Evolutionary conservation across 2,329 filamentous ascomycete species (phyloP), one percentile per base, ranked within the genome.

Genomic region (Claviceps monticola): DNA sequence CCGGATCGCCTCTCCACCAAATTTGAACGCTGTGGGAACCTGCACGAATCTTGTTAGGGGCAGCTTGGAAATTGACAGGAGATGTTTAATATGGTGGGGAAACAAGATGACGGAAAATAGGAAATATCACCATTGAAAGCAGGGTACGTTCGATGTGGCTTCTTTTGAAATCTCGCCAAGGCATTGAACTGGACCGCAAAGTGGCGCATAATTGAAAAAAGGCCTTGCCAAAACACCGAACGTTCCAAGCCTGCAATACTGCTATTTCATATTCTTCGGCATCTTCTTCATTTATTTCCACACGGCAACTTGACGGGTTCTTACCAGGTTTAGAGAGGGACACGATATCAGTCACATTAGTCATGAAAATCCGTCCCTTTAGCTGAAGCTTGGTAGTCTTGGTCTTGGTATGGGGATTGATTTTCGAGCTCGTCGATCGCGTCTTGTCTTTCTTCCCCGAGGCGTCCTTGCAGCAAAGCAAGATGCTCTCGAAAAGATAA

Each of bases 361-460:
- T 89, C 90, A 98, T 97, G 71, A 96, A 97, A 61, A 98, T 98
- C 49, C 93, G 82, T 41, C 93, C 93, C 69, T 98, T 98, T 34
- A 98, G 76, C 68, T 96, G 90, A 55, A 97, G 75, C 68, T 91
- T 95, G 43, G 84, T 85, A 60, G 80, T 86, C 64, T 80, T 83
- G 61, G 77, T 80, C 46, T 71, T 85, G 60, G 80, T 86, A 64
- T 80, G 83, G 61, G 77, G 80, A 45, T 71, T 70, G 46, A 68
- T 64, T 66, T 82, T 87, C 53, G 80, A 76, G 6, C 68, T 71
- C 2, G 71, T 71, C 0, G 76, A 75, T 52, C 72, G 72, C 5
- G 75, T 77, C 62, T 80, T 81, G 62, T 83, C 81, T 60, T 80
- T 83, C 66, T 83, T 88, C 13, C 86, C 80, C 52, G 89, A 86